Conservation (phyloP, 257 asterid genomes). For the Solanum chmielewskii region DNA sequence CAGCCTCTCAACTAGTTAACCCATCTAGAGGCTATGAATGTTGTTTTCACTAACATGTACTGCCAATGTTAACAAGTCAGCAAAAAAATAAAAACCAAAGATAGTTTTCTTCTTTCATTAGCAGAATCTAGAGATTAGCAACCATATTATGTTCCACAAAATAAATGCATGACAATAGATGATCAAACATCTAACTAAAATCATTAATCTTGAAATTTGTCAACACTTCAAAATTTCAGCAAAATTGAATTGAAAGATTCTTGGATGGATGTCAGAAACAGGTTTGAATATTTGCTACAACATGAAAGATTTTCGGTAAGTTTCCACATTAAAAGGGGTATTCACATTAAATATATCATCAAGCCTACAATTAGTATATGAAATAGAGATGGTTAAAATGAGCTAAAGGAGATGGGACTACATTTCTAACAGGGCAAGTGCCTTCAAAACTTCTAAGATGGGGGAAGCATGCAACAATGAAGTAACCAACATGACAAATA, state of each 20-base stretch:
- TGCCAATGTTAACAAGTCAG: neutral
- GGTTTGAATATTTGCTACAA: neutral
- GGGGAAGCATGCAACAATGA: neutral
- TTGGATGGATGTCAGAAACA: neutral
- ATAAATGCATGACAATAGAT: neutral
- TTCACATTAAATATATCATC: neutral
- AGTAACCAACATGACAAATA: conserved; percentile 4
- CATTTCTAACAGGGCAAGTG: neutral
- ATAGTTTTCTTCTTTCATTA: neutral
- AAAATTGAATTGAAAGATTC: neutral
- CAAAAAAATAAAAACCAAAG: neutral
- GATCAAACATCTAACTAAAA: neutral
- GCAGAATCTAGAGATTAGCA: neutral
- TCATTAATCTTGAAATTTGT: neutral
- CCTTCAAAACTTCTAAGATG: neutral
- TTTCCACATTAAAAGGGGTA: neutral
- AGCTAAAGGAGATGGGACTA: neutral
- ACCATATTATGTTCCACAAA: neutral
- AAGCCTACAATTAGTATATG: neutral
- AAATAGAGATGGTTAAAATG: neutral
- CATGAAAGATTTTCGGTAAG: neutral
- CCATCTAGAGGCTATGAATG: neutral
- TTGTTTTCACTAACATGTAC: neutral
- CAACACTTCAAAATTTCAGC: neutral
- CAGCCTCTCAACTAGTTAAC: neutral